phyloP scores from a whole-genome alignment of 768 basidiomycete genomes.

The Boletus rubropictus region DNA sequence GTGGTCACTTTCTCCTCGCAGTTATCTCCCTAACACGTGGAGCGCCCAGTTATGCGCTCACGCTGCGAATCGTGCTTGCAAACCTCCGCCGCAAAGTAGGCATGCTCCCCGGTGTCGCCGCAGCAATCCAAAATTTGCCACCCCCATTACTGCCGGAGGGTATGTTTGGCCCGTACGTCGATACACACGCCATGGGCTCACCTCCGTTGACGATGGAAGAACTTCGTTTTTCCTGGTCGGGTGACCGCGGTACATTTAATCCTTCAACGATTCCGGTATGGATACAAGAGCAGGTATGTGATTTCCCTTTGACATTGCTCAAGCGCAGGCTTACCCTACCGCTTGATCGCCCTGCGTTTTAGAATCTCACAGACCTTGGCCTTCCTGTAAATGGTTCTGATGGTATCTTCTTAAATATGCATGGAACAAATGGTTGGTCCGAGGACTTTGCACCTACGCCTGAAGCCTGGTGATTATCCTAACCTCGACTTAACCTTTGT shows the following conservation, averaged over 20 bases:
- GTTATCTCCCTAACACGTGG: slow-evolving; percentile 9
- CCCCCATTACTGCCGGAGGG: slow-evolving; percentile 52
- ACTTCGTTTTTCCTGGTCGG: slow-evolving; percentile 71
- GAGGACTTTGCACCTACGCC: slow-evolving; percentile 73
- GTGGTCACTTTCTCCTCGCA: not conserved
- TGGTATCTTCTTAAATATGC: slow-evolving; percentile 78
- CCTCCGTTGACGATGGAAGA: slow-evolving; percentile 81
- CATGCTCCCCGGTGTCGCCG: slow-evolving; percentile 43
- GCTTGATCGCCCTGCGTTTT: slow-evolving; percentile 2
- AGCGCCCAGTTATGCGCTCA: slow-evolving; percentile 70
- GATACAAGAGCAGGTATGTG: slow-evolving; percentile 82
- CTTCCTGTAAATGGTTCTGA: slow-evolving; percentile 90
- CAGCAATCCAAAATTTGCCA: slow-evolving; percentile 46
- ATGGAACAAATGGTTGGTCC: slow-evolving; percentile 66
- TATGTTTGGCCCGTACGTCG: slow-evolving; percentile 51
- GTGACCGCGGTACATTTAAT: slow-evolving; percentile 60
- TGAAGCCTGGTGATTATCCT: slow-evolving; percentile 67
- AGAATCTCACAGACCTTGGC: slow-evolving; percentile 87
- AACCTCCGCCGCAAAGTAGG: slow-evolving; percentile 87
- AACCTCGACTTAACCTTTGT: slow-evolving; percentile 11
- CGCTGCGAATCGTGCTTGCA: slow-evolving; percentile 89
- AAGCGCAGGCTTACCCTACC: not conserved
- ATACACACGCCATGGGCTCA: slow-evolving; percentile 44
- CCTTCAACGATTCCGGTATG: slow-evolving; percentile 82
- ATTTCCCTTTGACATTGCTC: not conserved